Evolutionary conservation across 768 basidiomycete species (phyloP), one percentile per base, ranked within the genome.

Genomic region (Leccinum imitatum): DNA sequence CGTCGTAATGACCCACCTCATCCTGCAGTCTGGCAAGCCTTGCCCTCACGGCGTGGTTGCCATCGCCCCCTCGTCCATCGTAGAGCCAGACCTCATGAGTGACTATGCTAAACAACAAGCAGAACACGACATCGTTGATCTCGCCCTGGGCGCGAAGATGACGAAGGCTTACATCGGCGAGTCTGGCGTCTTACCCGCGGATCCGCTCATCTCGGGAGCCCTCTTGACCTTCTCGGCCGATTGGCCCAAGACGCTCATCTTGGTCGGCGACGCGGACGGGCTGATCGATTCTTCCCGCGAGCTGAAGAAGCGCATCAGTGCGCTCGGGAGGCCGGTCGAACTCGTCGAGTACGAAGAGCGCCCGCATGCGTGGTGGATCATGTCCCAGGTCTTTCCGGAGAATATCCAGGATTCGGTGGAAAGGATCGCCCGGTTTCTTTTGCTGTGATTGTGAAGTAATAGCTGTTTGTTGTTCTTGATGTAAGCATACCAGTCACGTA

Each of bases 31-130:
- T 19, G 83, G 17, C 68, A 48, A 75, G 39, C 74, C 75, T 4
- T 74, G 87, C 35, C 83, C 84, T 47, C 69, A 73, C 0, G 84
- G 88, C 61, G 72, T 91, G 62, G 74, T 84, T 27, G 73, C 87
- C 19, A 76, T 90, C 33, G 76, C 86, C 0, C 89, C 89, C 0
- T 3, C 0, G 4, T 17, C 56, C 9, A 51, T 33, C 33, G 33
- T 33, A 4, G 33, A 33, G 0, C 33, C 33, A 1, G 54, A 62
- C 10, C 4, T 0, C n/a, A 0, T 37, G n/a, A 57, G 58, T 50
- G 61, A 61, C 4, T 21, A 56, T 3, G 54, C 59, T 52, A 53
- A 51, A 56, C 35, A 52, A 19, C 48, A 53, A 6, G 25, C 6
- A 3, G 46, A 1, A 14, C 25, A 25, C 1, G 65, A 73, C 35